phyloP scores from a whole-genome alignment of 2,329 filamentous ascomycete genomes.

The Scytalidium lignicola region DNA sequence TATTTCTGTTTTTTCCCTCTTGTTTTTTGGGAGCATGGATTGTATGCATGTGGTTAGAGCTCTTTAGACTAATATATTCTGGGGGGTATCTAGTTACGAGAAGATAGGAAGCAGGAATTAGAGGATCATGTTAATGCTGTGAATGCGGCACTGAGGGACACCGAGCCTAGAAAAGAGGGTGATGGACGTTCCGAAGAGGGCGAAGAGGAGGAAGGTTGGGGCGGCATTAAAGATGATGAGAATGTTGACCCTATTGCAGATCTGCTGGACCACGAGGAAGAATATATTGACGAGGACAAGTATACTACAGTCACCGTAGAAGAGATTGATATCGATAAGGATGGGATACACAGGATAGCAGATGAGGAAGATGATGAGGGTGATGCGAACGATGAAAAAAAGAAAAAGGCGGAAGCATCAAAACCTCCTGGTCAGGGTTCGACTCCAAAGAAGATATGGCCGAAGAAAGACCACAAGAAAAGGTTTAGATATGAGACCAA shows the following conservation, averaged over 20 bases:
- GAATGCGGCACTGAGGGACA: constrained; percentile 52
- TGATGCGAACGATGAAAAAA: constrained; percentile 28
- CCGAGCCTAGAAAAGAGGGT: constrained; percentile 49
- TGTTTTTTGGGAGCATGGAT: too few relatives aligned
- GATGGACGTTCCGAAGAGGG: constrained; percentile 30
- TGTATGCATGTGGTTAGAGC: too few relatives aligned
- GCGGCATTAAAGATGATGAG: constrained; percentile 53
- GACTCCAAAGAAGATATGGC: constrained; percentile 43
- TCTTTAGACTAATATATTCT: constrained; percentile 11
- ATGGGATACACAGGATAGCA: constrained; percentile 59
- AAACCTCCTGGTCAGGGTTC: constrained; percentile 31
- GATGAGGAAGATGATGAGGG: constrained; percentile 29
- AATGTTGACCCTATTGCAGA: constrained; percentile 36
- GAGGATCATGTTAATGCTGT: constrained; percentile 77
- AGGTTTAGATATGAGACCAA: constrained; percentile 93
- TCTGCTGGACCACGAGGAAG: constrained; percentile 71
- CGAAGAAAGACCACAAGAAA: constrained; percentile 72
- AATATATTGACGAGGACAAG: constrained; percentile 94
- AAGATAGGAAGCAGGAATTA: constrained; percentile 76
- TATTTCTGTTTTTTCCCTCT: too few relatives aligned
- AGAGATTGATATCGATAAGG: constrained; percentile 72
- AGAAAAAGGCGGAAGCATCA: constrained; percentile 25
- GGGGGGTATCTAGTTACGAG: constrained; percentile 64
- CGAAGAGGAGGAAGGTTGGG: constrained; percentile 55
- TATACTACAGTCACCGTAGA: constrained; percentile 95